phyloP scores from a whole-genome alignment of 495 filamentous ascomycete species.

The Rhypophila decipiens region DNA sequence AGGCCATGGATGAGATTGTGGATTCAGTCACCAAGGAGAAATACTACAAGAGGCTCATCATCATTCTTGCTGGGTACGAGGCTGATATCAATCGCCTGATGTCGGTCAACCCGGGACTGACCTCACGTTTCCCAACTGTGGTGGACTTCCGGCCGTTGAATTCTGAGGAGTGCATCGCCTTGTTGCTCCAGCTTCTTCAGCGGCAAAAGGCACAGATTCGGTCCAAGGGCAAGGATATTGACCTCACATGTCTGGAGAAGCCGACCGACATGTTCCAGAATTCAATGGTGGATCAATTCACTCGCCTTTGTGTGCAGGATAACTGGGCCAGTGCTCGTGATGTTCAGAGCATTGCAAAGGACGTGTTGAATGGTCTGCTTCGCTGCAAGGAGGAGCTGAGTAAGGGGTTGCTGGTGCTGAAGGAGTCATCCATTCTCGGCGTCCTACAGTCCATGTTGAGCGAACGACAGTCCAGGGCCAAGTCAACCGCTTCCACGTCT shows the following conservation, averaged over 20 bases:
- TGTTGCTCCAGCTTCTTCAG: constrained; percentile 25
- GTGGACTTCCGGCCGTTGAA: constrained; percentile 45
- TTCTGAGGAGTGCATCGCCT: constrained; percentile 37
- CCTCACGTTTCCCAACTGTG: constrained; percentile 53
- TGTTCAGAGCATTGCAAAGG: constrained; percentile 50
- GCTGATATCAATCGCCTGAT: constrained; percentile 65
- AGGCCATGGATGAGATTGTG: constrained; percentile 69
- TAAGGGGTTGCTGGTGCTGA: constrained; percentile 13
- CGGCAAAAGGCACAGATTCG: constrained; percentile 16
- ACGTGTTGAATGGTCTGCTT: constrained; percentile 42
- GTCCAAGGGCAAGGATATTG: constrained; percentile 24
- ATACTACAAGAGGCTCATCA: constrained; percentile 58
- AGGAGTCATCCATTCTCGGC: constrained; percentile 27
- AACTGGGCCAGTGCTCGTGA: constrained; percentile 68
- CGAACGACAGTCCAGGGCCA: constrained; percentile 32
- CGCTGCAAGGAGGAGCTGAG: constrained; percentile 19
- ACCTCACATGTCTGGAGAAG: constrained; percentile 31
- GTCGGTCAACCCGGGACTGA: constrained; percentile 52
- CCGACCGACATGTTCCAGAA: constrained; percentile 11
- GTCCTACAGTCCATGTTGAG: constrained; percentile 39
- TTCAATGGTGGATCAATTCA: constrained; percentile 32
- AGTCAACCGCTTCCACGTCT: background rate
- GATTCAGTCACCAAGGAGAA: constrained; percentile 59
- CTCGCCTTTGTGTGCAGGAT: constrained; percentile 34
- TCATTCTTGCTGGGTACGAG: constrained; percentile 72